phyloP scores from a whole-genome alignment of 768 basidiomycete species.

The Boletus rubroflammeus region DNA sequence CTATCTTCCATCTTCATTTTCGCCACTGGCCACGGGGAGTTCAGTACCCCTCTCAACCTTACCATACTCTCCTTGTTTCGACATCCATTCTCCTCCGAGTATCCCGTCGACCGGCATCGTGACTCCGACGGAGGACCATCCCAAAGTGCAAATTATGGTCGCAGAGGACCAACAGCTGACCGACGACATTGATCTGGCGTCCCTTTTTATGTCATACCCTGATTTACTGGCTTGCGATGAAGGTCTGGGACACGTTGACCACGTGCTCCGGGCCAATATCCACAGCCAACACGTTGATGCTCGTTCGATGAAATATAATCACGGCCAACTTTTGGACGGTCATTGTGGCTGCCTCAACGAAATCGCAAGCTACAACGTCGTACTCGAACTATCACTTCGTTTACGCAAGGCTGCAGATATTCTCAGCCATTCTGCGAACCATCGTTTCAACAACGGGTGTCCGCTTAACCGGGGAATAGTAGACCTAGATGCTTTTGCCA shows the following conservation, averaged over 20 bases:
- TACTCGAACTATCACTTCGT: constrained; percentile 62
- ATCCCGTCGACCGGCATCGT: constrained; percentile 33
- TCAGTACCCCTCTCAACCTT: constrained; percentile 16
- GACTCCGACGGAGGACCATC: constrained; percentile 46
- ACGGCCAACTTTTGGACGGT: constrained; percentile 21
- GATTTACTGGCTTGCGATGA: constrained; percentile 18
- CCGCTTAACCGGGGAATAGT: constrained; percentile 42
- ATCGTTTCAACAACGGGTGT: constrained; percentile 33
- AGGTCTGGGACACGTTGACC: constrained; percentile 8
- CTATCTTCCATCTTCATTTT: constrained; percentile 30
- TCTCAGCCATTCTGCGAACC: constrained; percentile 45
- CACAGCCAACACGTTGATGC: constrained; percentile 5
- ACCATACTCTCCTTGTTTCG: constrained; percentile 18
- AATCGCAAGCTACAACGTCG: constrained; percentile 48
- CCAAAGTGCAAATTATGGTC: constrained; percentile 30
- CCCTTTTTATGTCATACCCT: constrained; percentile 39
- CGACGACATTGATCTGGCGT: constrained; percentile 41
- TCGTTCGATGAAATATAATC: constrained; percentile 13
- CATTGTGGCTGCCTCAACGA: constrained; percentile 62
- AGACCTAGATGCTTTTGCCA: constrained; percentile 50
- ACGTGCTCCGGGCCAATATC: neutral
- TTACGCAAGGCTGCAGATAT: constrained; percentile 58
- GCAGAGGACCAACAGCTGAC: constrained; percentile 24
- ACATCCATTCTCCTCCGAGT: constrained; percentile 23
- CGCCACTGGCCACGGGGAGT: constrained; percentile 30